Conservation (phyloP, 768 basidiomycete species). For the Dacryopinax spathularia region DNA sequence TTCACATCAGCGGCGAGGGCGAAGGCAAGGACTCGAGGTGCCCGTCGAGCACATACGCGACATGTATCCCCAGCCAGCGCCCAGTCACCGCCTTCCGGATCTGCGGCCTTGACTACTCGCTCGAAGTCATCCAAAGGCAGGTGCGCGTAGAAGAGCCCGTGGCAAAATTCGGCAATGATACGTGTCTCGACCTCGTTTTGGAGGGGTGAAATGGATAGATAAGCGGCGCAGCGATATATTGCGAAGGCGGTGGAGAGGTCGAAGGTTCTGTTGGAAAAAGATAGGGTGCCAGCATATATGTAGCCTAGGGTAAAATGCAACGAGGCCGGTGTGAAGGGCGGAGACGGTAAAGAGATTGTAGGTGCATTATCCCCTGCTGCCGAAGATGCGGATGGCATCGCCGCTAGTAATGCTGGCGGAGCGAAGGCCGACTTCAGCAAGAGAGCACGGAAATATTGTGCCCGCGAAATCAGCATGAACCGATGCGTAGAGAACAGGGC, state of each 20-base stretch:
- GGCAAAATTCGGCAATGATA: conserved; percentile 76
- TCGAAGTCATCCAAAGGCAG: conserved; percentile 71
- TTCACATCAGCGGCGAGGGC: conserved; percentile 61
- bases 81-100: conserved; percentile 44
- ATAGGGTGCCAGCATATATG: conserved; percentile 86
- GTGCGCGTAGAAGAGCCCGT: conserved; percentile 77
- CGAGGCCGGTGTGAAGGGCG: conserved; percentile 89
- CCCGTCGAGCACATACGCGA: conserved; percentile 64
- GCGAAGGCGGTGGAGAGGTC: conserved; percentile 86
- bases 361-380: conserved; percentile 7
- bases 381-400: background rate
- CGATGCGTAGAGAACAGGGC: conserved; percentile 85
- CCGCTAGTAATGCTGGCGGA: conserved; percentile 15
- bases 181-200: conserved; percentile 68
- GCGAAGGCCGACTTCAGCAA: conserved; percentile 52
- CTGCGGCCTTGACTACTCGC: conserved; percentile 32
- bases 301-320: conserved; percentile 89
- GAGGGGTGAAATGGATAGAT: conserved; percentile 60
- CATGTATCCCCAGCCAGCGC: conserved; percentile 75
- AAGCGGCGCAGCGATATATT: conserved; percentile 69
- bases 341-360: conserved; percentile 63
- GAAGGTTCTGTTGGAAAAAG: conserved; percentile 83
- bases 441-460: conserved; percentile 70
- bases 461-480: conserved; percentile 81
- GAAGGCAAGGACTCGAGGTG: conserved; percentile 74